A percentile compares a stretch with the other conserved stretches of the same genome.
These are phyloP conservation scores for Trichoderma lentiforme DNA, from an alignment of 2,329 filamentous ascomycete genomes.

Conservation along the genomic window DNA sequence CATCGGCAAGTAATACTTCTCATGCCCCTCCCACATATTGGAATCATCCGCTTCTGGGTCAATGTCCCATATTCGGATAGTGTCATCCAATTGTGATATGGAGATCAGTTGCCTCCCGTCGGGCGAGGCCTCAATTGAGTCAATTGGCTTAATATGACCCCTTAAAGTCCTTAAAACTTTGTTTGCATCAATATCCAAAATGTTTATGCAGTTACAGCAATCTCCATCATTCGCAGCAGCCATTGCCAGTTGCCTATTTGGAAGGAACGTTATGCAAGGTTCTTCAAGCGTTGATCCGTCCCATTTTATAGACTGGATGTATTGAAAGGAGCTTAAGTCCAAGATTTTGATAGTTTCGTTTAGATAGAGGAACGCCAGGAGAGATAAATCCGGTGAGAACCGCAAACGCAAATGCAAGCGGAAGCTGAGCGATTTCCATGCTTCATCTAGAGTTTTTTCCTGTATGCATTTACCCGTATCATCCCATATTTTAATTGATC, in stretches of 20 bases:
- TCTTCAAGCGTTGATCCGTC: rapidly evolving
- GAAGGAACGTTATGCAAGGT: neutral
- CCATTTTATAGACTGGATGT: neutral
- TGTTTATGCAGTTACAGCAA: neutral
- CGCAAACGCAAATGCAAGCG: neutral
- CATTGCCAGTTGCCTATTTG: neutral
- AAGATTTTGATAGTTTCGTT: neutral
- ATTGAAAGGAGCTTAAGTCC: neutral
- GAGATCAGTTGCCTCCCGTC: neutral
- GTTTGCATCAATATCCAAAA: neutral
- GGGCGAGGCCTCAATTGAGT: neutral
- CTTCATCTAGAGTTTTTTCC: rapidly evolving
- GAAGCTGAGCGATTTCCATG: rapidly evolving
- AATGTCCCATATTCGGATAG: neutral
- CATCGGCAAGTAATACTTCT: no score
- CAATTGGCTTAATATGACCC: neutral
- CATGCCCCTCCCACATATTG: neutral
- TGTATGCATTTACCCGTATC: neutral
- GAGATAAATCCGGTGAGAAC: neutral
- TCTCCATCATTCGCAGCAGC: rapidly evolving
- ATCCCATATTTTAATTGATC: neutral
- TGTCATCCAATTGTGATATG: rapidly evolving
- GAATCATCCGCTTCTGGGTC: neutral
- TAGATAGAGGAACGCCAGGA: neutral
- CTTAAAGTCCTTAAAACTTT: neutral